Conservation (phyloP, 768 basidiomycete species). For the Grammothele lineata region DNA sequence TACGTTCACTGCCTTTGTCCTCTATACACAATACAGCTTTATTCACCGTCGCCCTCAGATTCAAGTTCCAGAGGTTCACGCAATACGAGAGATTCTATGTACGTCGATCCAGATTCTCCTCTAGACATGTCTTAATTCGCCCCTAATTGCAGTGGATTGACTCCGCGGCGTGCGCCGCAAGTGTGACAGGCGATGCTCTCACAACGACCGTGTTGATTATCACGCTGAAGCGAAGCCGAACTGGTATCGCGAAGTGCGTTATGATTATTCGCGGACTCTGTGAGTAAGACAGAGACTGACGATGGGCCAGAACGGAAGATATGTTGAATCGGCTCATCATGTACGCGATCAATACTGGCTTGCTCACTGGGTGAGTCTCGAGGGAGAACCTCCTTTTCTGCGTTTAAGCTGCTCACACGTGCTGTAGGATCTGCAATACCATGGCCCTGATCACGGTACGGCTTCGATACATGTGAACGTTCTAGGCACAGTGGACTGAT, state of each 20-base stretch:
- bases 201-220: neutral
- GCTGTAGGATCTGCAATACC: neutral
- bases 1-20: neutral
- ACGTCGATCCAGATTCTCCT: too few species aligned
- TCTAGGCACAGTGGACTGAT: too few species aligned
- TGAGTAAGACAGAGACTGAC: too few species aligned
- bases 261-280: too few species aligned
- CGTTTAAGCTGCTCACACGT: neutral
- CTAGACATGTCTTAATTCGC: neutral
- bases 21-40: neutral
- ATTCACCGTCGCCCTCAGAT: neutral
- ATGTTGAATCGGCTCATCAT: neutral
- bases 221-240: neutral
- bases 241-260: neutral
- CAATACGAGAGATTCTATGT: neutral
- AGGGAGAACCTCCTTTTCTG: neutral
- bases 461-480: neutral
- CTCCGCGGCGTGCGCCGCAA: neutral
- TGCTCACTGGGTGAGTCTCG: neutral
- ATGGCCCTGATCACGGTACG: neutral
- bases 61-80: neutral
- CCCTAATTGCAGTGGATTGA: slow-evolving; percentile 1
- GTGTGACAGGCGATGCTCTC: neutral
- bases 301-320: neutral
- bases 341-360: slow-evolving; percentile 1